Evolutionary conservation across 1,139 yeast genomes (phyloP).

Genomic region (Yamadazyma aaseri): DNA sequence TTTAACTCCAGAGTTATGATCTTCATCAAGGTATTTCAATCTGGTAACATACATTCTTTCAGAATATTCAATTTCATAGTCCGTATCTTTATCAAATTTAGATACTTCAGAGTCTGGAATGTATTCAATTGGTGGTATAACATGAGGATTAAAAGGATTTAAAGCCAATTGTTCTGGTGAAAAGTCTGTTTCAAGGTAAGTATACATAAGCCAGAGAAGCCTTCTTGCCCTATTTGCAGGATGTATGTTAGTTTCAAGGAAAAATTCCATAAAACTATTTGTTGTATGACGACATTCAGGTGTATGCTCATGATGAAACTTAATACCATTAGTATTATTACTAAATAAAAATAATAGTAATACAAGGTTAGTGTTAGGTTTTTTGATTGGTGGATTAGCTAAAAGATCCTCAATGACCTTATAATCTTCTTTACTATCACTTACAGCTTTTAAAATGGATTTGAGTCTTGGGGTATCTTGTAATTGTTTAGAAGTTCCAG

Average conservation of each 20-base stretch:
- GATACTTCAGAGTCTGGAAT: constrained; percentile 38
- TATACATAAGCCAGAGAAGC: constrained; percentile 81
- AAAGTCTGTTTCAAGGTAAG: constrained; percentile 73
- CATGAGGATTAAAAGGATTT: constrained; percentile 65
- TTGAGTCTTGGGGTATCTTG: constrained; percentile 95
- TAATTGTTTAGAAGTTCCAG: constrained; percentile 62
- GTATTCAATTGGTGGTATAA: constrained; percentile 49
- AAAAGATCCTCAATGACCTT: constrained; percentile 51
- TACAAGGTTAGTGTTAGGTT: constrained; percentile 60
- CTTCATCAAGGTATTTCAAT: constrained; percentile 52
- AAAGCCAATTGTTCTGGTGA: constrained; percentile 47
- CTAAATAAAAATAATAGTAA: constrained; percentile 75
- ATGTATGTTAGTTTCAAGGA: constrained; percentile 51
- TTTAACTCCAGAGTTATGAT: constrained; percentile 33
- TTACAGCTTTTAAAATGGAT: constrained; percentile 79
- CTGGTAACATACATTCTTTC: constrained; percentile 66
- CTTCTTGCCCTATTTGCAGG: constrained; percentile 69
- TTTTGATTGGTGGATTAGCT: constrained; percentile 24
- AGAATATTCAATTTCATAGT: constrained; percentile 70
- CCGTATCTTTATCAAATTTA: constrained; percentile 66
- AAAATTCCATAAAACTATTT: constrained; percentile 58
- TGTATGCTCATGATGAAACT: constrained; percentile 23
- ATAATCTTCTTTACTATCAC: constrained; percentile 44
- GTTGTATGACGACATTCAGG: constrained; percentile 18
- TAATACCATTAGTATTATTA: constrained; percentile 55